Evolutionary conservation across 2,329 filamentous ascomycete genomes (phyloP), one percentile per base, ranked within the genome.

Genomic region (Cercospora zeae-maydis): DNA sequence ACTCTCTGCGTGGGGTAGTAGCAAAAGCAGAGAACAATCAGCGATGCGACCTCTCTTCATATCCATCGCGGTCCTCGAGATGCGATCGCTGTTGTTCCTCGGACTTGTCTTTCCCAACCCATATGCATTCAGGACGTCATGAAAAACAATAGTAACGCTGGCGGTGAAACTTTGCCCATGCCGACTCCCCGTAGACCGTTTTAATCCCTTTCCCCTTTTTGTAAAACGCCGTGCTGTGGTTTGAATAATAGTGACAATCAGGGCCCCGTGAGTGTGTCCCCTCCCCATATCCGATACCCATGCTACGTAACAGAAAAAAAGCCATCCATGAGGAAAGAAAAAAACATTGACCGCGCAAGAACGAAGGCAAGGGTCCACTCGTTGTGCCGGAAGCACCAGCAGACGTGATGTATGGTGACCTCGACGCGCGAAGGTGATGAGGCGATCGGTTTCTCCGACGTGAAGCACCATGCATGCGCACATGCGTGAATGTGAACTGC

Each of bases 211-310:
- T 36, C 45, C 42, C 42, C 31, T 49, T 49, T 59, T 51, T 37
- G 16, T n/a, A 37, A 37, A 59, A 59, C 57, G 57, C 57, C 57
- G 31, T 59, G 57, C 57, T 59, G 57, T 59, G 57, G 45, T 51
- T 59, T 42, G 57, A 59, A 52, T 59, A 52, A 59, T 59, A 59
- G 45, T 59, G 42, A 59, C 57, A 59, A 39, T 49, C 14, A 51
- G 33, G 45, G 37, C 45, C 45, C 57, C 30, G 16, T 59, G 45
- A 37, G 16, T 30, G 47, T 52, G 19, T 52, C n/a, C 24, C 47
- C 42, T 30, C 33, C 57, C 21, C 57, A 31, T 34, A 37, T 31
- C 42, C 57, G 42, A 52, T 59, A 45, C 33, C 42, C 57, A 59
- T 59, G 57, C 57, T 52, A 45, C 57, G 57, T 59, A 45, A 59